Percentiles rank a stretch among this genome's conserved stretches.
These are phyloP conservation scores for Pleurotus tuber-regium DNA, from an alignment of 768 basidiomycete species.

Conservation along the genomic window DNA sequence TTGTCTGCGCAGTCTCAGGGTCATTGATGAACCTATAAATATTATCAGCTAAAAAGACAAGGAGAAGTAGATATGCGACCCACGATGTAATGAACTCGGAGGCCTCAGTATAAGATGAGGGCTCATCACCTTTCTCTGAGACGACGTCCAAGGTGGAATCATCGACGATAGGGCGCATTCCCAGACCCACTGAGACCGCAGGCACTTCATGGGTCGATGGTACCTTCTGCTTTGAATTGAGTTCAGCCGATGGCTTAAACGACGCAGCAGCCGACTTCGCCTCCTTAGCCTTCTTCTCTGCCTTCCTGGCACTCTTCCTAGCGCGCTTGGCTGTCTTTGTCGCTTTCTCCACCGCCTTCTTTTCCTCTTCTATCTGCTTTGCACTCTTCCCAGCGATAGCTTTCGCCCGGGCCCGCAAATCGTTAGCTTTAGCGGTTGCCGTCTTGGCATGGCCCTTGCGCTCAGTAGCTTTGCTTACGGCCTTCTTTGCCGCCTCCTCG, in stretches of 20 bases:
- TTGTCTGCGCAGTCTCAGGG: constrained; percentile 30
- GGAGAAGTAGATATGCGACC: constrained; percentile 23
- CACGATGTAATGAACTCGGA: constrained; percentile 60
- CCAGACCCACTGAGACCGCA: constrained; percentile 22
- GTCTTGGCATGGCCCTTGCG: constrained; percentile 4
- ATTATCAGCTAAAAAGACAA: not conserved
- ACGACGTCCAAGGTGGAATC: constrained; percentile 43
- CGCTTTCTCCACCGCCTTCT: constrained; percentile 14
- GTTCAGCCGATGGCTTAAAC: not conserved
- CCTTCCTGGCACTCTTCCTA: constrained; percentile 13
- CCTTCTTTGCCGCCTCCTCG: not conserved
- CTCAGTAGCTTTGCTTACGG: not conserved
- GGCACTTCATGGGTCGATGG: not conserved
- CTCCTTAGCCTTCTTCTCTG: constrained; percentile 12
- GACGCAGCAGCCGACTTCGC: not conserved
- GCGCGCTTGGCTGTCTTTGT: constrained; percentile 11
- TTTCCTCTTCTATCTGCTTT: not conserved
- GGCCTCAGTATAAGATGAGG: constrained; percentile 55
- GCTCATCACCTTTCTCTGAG: constrained; percentile 32
- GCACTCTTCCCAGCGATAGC: not conserved
- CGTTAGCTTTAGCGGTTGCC: constrained; percentile 8
- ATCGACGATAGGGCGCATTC: constrained; percentile 45
- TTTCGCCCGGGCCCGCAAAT: not conserved
- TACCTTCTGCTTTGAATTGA: not conserved
- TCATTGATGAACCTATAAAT: constrained; percentile 48